Base-by-base conservation (phyloP, 192 early-diverging fungal genomes). In the Umbelopsis isabellina region DNA sequence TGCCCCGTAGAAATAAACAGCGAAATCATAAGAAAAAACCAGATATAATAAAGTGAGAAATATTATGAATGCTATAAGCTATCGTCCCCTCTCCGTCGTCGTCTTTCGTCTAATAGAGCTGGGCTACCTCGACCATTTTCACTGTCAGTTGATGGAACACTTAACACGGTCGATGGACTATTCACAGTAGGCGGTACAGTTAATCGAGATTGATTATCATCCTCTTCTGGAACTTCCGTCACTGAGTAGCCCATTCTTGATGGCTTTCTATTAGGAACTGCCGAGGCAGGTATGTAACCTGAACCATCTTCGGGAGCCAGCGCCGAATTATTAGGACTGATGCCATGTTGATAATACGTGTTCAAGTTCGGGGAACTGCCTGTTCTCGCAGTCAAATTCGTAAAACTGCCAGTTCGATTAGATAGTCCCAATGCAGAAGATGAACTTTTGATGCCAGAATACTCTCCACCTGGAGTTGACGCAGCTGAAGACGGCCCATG, bases 291-390 rank as follows among this genome's bases (percentile, higher is more conserved):
- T 35, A 61, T 16, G 18, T 61, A 61, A 18, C 55, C 27, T 35
- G 55, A 16, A 35, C 16, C 33, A 30, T 61, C 30, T 33, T 61
- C 55, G 30, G 27, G 7, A 16, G 55, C 27, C 11, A 61, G 4
- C 16, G 55, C 16, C 1, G 55, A 16, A 3, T 25, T 25, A 0
- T 25, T 61, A 16, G 55, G 18, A 15, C 15, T 27, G 1, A 61
- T 25, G 18, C 55, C 30, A 12, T 27, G 25, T 61, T 61, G 55
- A 61, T 61, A 61, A 30, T 35, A 61, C 18, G 55, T 33, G 27
- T 69, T 69, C n/a, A 74, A 37, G 18, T 70, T 74, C 0, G 73
- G 58, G 9, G 73, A 65, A 16, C 73, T 74, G 10, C 71, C 67
- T 0, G 52, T 77, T 33, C 75, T 52, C 11, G 71, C 67, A 30